Evolutionary conservation across 2,329 filamentous ascomycete species (phyloP), one percentile per base, ranked within the genome.

Genomic region (Sporothrix phasma): DNA sequence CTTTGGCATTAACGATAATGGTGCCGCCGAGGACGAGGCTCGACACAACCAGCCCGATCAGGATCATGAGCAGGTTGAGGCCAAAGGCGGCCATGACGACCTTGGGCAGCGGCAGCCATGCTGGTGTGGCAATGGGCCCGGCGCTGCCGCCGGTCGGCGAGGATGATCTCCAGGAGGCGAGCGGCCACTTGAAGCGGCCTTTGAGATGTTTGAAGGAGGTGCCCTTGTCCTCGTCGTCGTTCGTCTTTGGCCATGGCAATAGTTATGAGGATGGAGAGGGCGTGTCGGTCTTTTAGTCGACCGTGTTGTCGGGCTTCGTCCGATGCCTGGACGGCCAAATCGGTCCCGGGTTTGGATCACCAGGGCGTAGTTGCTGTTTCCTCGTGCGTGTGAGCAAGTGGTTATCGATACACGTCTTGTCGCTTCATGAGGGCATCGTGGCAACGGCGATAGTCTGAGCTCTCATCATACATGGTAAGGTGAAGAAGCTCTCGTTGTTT

Each of bases 1-100:
- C 64, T 51, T 64, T 62, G 41, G 65, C 66, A n/a, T 43, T 54
- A 34, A 69, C 64, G 11, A 43, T 31, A 11, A 69, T 60, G 2
- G 64, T 66, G 58, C 68, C 69, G 10, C 67, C 65, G 5, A 71
- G 63, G 1, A 70, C 69, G 10, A 71, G 64, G 3, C 67, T 67
- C 5, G 68, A 69, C 11, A 70, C 66, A 4, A 70, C 53, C 10
- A 68, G 5, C 19, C 64, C 70, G 7, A 69, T 58, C 1, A 69
- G 11, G 41, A 68, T 63, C 26, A 68, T 67, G 2, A 69, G 19
- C 5, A 66, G 34, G 13, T 68, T 65, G 15, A 67, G 19, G 2
- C 62, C 24, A 10, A 70, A 67, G 3, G 62, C 37, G 2, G 17
- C 53, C n/a, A 68, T 17, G 34, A 69, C 63, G 5, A 68, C 15